Conservation (phyloP, 1,284 basidiomycete species). For the Apiotrichum veenhuisii region DNA sequence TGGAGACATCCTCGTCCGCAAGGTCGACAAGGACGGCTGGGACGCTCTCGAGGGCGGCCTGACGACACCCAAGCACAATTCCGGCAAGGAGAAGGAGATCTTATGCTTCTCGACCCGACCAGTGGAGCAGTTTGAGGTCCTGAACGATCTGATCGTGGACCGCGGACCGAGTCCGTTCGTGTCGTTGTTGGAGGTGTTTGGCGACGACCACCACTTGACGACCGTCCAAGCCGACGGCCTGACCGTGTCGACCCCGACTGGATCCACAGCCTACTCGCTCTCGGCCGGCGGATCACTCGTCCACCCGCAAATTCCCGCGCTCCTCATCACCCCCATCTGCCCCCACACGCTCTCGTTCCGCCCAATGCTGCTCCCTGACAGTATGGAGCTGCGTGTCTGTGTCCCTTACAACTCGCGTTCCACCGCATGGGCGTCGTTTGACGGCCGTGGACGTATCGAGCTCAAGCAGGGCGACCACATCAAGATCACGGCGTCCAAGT, state of each 20-base stretch:
- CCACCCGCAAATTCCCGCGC: constrained; percentile 94
- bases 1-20: constrained; percentile 91
- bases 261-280: constrained; percentile 97
- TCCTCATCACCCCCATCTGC: constrained; percentile 96
- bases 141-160: constrained; percentile 98
- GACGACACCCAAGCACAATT: background rate
- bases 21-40: constrained; percentile 83
- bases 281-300: constrained; percentile 97
- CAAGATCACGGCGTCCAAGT: constrained; percentile 95
- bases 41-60: constrained; percentile 76
- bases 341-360: constrained; percentile 98
- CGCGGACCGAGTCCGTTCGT: constrained; percentile 97
- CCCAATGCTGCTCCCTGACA: constrained; percentile 96
- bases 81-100: constrained; percentile 86
- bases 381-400: constrained; percentile 96
- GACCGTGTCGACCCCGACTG: constrained; percentile 93
- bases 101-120: constrained; percentile 96
- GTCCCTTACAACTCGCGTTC: constrained; percentile 97
- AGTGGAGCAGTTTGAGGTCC: constrained; percentile 93
- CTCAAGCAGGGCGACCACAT: constrained; percentile 98
- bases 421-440: constrained; percentile 98
- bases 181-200: constrained; percentile 91
- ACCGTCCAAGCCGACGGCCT: constrained; percentile 98
- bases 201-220: constrained; percentile 99
- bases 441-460: constrained; percentile 94